Evolutionary conservation across 352 stramenopile genomes (phyloP), one percentile per base, ranked within the genome.

Genomic region (Nannochloropsis limnetica): DNA sequence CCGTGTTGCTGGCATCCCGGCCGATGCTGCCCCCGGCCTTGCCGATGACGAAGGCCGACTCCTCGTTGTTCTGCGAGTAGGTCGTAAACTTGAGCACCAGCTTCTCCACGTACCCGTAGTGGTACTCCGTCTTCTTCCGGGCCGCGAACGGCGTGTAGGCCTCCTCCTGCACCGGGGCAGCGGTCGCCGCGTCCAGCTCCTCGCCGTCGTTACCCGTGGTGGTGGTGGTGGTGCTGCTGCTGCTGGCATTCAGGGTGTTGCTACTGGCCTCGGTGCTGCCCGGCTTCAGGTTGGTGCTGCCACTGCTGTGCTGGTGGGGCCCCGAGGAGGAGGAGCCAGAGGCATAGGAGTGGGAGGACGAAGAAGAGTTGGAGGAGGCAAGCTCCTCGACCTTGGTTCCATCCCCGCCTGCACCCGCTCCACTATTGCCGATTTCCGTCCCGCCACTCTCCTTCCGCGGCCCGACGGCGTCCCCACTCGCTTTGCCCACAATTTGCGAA

Each of bases 11-110:
- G 2, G 68, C 27, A 15, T 81, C 81, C 79, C 84, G 80, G 8
- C 86, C 86, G 80, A 88, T 88, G 68, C 80, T 86, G 5, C 83
- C 84, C 8, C 83, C 83, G 14, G 37, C 81, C 15, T 31, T 80
- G 8, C 80, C 68, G 37, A 86, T 80, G 3, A 82, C 27, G n/a
- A 81, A 83, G 11, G 82, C 81, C 23, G 82, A 80, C 43, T 84
- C 68, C 22, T 82, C 69, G 28, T 84, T 80, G 27, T 80, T 80
- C 23, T 84, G 74, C 20, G 82, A 84, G 32, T 80, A 80, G 27
- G 82, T 84, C 2, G 82, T 84, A 22, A 84, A 84, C 45, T 84
- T 84, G 11, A 84, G 49, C 25, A 84, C 74, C 69, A 84, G 74
- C 82, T 61, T 84, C 17, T 80, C 81, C 82, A 84, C 54, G 45